phyloP scores from a whole-genome alignment of 441 rosid species.

The Gossypium laxum region DNA sequence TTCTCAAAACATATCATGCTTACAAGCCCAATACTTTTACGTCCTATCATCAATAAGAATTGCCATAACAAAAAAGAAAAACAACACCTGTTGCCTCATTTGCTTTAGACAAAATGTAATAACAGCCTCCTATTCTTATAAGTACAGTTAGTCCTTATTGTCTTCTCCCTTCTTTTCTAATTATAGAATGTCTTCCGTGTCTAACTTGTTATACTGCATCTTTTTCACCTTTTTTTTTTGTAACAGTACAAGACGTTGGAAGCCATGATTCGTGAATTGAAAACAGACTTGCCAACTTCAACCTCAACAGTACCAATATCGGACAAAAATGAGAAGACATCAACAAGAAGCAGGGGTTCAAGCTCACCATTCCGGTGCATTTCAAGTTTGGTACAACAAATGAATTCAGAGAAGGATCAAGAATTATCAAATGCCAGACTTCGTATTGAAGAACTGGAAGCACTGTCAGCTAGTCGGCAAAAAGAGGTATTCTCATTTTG shows the following conservation, averaged over 20 bases:
- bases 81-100: neutral
- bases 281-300: conserved; percentile 39
- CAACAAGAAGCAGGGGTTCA: conserved; percentile 66
- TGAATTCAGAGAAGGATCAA: conserved; percentile 73
- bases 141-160: neutral
- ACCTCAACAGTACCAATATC: conserved; percentile 27
- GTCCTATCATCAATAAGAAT: neutral
- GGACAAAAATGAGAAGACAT: conserved; percentile 49
- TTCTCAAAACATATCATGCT: neutral
- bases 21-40: conserved; percentile 1
- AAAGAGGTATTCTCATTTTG: conserved; percentile 48
- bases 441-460: conserved; percentile 66
- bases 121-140: neutral
- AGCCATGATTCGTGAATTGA: conserved; percentile 59
- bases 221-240: conserved; percentile 14
- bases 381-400: conserved; percentile 74
- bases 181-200: neutral
- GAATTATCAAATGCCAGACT: conserved; percentile 56
- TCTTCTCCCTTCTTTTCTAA: neutral
- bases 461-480: conserved; percentile 46
- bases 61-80: neutral
- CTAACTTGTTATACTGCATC: neutral
- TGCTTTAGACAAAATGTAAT: neutral
- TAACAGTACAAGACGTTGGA: conserved; percentile 73
- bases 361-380: conserved; percentile 96